Evolutionary conservation across 257 asterid genomes (phyloP).

Genomic region (Solanum piurae): DNA sequence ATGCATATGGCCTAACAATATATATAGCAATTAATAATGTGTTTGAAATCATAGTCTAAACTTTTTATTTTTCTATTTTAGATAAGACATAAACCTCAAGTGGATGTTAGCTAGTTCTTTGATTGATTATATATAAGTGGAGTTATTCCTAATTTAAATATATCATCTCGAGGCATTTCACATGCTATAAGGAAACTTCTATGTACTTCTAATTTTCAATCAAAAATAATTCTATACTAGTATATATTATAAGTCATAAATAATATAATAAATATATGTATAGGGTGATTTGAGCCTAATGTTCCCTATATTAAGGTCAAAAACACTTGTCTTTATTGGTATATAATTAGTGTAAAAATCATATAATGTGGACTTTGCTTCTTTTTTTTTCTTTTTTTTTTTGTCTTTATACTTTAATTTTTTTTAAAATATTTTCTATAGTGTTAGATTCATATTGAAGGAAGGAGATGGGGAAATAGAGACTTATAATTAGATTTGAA

Average conservation of each 20-base stretch:
- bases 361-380: not conserved
- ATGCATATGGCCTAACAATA: not conserved
- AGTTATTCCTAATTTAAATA: slow-evolving; percentile 6
- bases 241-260: not conserved
- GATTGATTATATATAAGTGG: not conserved
- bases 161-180: slow-evolving; percentile 22
- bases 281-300: not conserved
- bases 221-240: not conserved
- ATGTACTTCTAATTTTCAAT: not conserved
- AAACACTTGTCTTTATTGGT: not conserved
- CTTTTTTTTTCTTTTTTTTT: not conserved
- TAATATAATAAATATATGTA: not conserved
- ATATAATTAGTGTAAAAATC: not conserved
- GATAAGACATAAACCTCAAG: not conserved
- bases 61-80: not conserved
- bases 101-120: not conserved
- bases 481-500: not conserved
- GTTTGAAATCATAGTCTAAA: not conserved
- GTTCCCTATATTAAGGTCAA: not conserved
- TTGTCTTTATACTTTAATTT: not conserved
- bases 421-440: not conserved
- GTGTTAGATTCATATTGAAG: not conserved
- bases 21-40: not conserved
- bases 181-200: slow-evolving; percentile 9
- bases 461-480: not conserved